Evolutionary conservation across 441 rosid genomes (phyloP).

Genomic region (Populus trichocarpa): DNA sequence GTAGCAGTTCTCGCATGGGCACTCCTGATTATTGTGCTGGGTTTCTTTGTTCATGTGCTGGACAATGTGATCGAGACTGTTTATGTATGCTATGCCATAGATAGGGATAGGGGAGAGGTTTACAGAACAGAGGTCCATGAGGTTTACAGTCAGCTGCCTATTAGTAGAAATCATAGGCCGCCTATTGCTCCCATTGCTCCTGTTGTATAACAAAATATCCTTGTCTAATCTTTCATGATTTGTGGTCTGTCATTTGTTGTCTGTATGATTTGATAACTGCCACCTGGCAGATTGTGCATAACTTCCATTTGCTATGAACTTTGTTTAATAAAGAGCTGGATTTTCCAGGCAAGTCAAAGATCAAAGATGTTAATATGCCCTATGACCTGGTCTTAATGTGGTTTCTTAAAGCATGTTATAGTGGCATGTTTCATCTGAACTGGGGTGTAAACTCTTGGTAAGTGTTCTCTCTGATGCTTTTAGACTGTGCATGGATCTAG

Average conservation of each 20-base stretch:
- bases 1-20: conserved; percentile 63
- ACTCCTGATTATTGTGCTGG: conserved; percentile 50
- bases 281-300: conserved; percentile 28
- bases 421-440: no score
- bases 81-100: conserved; percentile 73
- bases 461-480: background rate
- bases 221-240: conserved; percentile 3
- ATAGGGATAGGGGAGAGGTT: conserved; percentile 76
- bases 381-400: background rate
- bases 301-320: conserved; percentile 26
- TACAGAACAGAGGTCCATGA: conserved; percentile 80
- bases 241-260: conserved; percentile 14
- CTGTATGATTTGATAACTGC: conserved; percentile 29
- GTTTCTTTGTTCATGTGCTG: conserved; percentile 67
- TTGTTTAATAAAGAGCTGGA: conserved; percentile 29
- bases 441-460: background rate
- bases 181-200: conserved; percentile 29
- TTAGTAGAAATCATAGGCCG: conserved; percentile 53
- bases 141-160: conserved; percentile 67
- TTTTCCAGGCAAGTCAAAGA: background rate
- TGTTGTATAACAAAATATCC: conserved; percentile 25
- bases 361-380: background rate
- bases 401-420: background rate
- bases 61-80: conserved; percentile 79
- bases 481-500: background rate